Percentiles rank a stretch among this genome's conserved stretches.
These are phyloP conservation scores for Knoxia roxburghii DNA, from an alignment of 257 asterid species.

Conservation along the genomic window DNA sequence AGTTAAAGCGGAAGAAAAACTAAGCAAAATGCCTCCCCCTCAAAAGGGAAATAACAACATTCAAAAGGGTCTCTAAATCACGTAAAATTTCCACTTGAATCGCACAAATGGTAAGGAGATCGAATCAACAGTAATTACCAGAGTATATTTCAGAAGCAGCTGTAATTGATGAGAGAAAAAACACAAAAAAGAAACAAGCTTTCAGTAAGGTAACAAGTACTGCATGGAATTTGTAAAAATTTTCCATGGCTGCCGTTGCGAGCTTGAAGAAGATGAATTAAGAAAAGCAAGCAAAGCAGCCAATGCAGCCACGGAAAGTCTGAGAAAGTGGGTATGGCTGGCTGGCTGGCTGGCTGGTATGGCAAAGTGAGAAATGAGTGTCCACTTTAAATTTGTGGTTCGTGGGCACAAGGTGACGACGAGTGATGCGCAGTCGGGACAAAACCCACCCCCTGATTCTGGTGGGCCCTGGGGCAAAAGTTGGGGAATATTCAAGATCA, in stretches of 20 bases:
- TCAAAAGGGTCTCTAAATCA: not conserved
- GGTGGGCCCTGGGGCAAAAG: not conserved
- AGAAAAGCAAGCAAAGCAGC: constrained; percentile 3
- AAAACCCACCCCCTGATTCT: not conserved
- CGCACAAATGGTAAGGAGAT: not conserved
- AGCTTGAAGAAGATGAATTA: not conserved
- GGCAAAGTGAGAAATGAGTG: not conserved
- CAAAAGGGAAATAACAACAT: not conserved
- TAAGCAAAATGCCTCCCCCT: not conserved
- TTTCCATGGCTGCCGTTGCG: constrained; percentile 2
- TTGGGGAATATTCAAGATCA: not conserved
- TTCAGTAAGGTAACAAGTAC: not conserved
- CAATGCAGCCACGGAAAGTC: not conserved
- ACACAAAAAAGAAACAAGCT: not conserved
- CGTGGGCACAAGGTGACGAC: not conserved
- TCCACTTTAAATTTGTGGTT: not conserved
- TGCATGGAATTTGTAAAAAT: constrained; percentile 1
- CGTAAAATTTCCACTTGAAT: not conserved
- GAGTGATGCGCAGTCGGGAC: no score
- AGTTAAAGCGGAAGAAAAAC: not conserved
- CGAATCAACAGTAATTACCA: constrained; percentile 7
- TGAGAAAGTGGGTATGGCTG: no score
- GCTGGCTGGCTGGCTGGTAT: not conserved
- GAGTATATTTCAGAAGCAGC: not conserved
- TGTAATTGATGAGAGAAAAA: not conserved